These are phyloP conservation scores for Aspergillus terreus DNA, from an alignment of 2,329 filamentous ascomycete species.

Conservation along the genomic window DNA sequence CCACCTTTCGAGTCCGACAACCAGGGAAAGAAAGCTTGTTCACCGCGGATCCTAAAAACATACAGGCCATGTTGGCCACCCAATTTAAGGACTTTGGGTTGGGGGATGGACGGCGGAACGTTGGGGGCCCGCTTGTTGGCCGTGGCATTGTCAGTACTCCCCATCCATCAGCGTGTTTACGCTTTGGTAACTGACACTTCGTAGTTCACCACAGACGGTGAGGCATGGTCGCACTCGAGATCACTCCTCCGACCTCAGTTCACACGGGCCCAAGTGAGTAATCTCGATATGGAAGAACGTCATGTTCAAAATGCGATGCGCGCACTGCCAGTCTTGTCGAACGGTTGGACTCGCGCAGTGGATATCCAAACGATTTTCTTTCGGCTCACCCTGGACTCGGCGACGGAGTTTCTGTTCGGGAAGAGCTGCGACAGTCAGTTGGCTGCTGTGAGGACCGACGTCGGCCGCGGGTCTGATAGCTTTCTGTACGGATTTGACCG, in stretches of 20 bases:
- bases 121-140: constrained; percentile 36
- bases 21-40: not conserved
- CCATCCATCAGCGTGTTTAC: not conserved
- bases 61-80: constrained; percentile 78
- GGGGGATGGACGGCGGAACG: constrained; percentile 68
- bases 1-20: constrained; percentile 1
- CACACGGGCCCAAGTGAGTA: constrained; percentile 74
- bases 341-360: constrained; percentile 48
- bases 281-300: constrained; percentile 74
- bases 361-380: constrained; percentile 76
- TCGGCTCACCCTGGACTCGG: constrained; percentile 74
- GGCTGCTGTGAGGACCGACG: constrained; percentile 31
- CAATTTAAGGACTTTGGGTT: constrained; percentile 83
- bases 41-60: constrained; percentile 52
- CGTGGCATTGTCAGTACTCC: constrained; percentile 42
- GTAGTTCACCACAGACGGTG: constrained; percentile 64
- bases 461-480: not conserved
- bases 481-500: constrained; percentile 32
- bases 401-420: constrained; percentile 82
- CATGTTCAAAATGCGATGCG: constrained; percentile 70
- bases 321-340: constrained; percentile 58
- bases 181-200: not conserved
- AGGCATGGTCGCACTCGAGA: constrained; percentile 71
- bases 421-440: constrained; percentile 54
- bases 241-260: constrained; percentile 82